phyloP scores from a whole-genome alignment of 345 rosid genomes.

The Durio zibethinus region DNA sequence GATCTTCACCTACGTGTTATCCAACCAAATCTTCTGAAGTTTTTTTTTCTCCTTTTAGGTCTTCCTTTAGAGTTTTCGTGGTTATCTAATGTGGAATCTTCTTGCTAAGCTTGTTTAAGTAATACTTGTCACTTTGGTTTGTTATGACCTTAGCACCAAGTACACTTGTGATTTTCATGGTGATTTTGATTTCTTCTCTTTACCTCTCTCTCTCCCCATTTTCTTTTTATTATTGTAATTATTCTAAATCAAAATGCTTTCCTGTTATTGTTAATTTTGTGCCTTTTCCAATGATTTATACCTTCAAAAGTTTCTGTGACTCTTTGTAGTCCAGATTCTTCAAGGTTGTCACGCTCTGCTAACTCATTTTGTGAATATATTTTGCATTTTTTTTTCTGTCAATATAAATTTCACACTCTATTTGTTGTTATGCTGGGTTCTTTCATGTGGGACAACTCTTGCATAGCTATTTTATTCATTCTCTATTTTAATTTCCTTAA shows the following conservation, averaged over 20 bases:
- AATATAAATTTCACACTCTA: background rate
- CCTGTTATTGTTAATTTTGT: background rate
- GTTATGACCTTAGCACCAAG: background rate
- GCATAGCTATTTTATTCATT: slow-evolving; percentile 7
- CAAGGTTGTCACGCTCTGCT: background rate
- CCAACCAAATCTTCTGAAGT: background rate
- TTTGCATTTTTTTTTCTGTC: background rate
- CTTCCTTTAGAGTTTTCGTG: background rate
- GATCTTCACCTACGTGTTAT: background rate
- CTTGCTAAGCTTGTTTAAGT: background rate
- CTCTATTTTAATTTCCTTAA: slow-evolving; percentile 11
- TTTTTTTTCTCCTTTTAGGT: background rate
- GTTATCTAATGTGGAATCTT: background rate
- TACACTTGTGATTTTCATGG: background rate
- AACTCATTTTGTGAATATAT: background rate
- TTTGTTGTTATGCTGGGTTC: background rate
- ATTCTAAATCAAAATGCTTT: background rate
- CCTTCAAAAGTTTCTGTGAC: background rate
- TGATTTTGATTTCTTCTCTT: background rate
- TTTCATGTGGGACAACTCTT: background rate
- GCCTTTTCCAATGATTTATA: background rate
- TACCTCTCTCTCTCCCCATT: background rate
- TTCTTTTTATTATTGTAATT: background rate
- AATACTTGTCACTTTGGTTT: background rate
- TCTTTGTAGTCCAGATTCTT: background rate